Percentiles rank a stretch among this genome's conserved stretches.
Conservation (phyloP, 2,329 filamentous ascomycete species). For the Xylariaceae sp. region DNA sequence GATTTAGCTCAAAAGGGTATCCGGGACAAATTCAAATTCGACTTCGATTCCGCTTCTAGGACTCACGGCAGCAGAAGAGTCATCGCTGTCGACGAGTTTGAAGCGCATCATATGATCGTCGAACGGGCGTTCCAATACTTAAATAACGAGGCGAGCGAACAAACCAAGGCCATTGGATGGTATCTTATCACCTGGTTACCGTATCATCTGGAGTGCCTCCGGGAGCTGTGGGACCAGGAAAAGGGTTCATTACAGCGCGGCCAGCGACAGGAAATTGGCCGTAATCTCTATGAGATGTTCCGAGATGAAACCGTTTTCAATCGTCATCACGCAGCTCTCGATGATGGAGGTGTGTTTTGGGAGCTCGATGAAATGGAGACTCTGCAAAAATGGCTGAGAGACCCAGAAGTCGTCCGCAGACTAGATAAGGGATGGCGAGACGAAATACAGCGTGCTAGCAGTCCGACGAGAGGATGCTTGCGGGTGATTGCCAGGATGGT, state of each 20-base stretch:
- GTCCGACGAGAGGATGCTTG: constrained; percentile 13
- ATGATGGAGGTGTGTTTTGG: constrained; percentile 9
- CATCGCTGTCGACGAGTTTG: constrained; percentile 20
- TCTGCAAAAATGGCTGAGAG: constrained; percentile 17
- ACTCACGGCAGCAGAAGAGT: constrained; percentile 6
- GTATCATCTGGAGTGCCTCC: constrained; percentile 13
- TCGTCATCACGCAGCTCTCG: constrained; percentile 13
- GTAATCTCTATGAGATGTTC: constrained; percentile 17
- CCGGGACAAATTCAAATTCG: constrained; percentile 21
- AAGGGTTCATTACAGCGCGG: constrained; percentile 7
- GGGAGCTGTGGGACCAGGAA: constrained; percentile 12
- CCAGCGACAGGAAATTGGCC: constrained; percentile 16
- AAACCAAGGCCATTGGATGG: constrained; percentile 12
- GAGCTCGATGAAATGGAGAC: constrained; percentile 10
- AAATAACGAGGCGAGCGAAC: constrained; percentile 1
- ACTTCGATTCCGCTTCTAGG: constrained; percentile 16
- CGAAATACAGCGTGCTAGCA: constrained; percentile 8
- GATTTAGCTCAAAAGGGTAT: constrained; percentile 21
- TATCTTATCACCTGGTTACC: constrained; percentile 18
- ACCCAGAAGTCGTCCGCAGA: constrained; percentile 13
- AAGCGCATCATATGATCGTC: constrained; percentile 20
- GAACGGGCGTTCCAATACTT: constrained; percentile 17
- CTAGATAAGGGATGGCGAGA: constrained; percentile 17
- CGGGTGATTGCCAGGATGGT: constrained; percentile 6
- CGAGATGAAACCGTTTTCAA: constrained; percentile 7